Percentiles rank a stretch among this genome's conserved stretches.
These are phyloP conservation scores for Polygonum maritimum DNA, from an alignment of 148 eudicot species.

Conservation along the genomic window DNA sequence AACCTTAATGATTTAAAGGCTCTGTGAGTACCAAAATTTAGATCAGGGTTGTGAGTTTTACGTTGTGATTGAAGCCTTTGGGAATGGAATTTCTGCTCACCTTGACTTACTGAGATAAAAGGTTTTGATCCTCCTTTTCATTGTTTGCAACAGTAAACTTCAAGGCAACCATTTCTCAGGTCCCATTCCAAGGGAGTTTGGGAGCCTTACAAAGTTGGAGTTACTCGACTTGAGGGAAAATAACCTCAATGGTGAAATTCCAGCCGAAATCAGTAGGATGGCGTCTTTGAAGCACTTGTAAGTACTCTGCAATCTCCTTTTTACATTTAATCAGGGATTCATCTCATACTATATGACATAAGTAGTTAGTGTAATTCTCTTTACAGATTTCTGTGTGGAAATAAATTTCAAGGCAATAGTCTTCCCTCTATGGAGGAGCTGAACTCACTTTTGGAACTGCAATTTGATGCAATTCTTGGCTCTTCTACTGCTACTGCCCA, in stretches of 20 bases:
- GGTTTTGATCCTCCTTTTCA: slow-evolving; percentile 12
- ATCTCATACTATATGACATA: background rate
- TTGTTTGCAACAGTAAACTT: slow-evolving; percentile 50
- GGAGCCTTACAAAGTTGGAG: slow-evolving; percentile 52
- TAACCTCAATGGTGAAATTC: slow-evolving; percentile 60
- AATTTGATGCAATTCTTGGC: slow-evolving; percentile 46
- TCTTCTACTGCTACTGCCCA: slow-evolving; percentile 22
- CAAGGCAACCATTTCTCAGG: slow-evolving; percentile 63
- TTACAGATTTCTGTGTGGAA: slow-evolving; percentile 64
- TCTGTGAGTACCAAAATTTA: slow-evolving; percentile 40
- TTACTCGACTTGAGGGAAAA: slow-evolving; percentile 82
- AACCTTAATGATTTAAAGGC: slow-evolving; percentile 49
- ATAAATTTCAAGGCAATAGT: slow-evolving; percentile 52
- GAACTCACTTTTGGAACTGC: slow-evolving; percentile 43
- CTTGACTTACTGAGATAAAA: background rate
- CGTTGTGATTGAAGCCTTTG: background rate
- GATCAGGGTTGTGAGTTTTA: background rate
- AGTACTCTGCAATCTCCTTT: slow-evolving; percentile 21
- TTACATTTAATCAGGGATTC: background rate
- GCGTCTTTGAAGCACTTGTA: slow-evolving; percentile 58
- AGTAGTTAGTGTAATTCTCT: background rate
- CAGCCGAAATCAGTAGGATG: slow-evolving; percentile 50
- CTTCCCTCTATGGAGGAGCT: slow-evolving; percentile 58
- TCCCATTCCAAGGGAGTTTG: slow-evolving; percentile 59
- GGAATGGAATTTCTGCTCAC: background rate